Percentiles rank a stretch among this genome's conserved stretches.
Evolutionary conservation across 768 basidiomycete genomes (phyloP).

Genomic region (Termitomyces sp.): DNA sequence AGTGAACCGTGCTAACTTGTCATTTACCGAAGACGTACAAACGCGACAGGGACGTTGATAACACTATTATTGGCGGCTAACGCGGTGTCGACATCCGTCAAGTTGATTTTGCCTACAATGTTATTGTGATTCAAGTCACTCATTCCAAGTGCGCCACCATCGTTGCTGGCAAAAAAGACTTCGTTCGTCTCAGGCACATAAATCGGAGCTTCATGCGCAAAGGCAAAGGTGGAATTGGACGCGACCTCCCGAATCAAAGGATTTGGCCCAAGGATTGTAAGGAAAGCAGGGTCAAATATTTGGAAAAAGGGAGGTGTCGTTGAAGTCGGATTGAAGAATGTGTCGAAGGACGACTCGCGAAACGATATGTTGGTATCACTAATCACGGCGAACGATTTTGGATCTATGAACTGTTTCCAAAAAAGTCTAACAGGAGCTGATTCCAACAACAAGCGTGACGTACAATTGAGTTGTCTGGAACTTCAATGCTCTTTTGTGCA

Average conservation of each 20-base stretch:
- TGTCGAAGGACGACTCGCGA: slow-evolving; percentile 32
- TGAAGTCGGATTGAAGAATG: slow-evolving; percentile 61
- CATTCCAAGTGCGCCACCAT: slow-evolving; percentile 60
- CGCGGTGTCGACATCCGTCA: slow-evolving; percentile 51
- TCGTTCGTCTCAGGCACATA: slow-evolving; percentile 66
- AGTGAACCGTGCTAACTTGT: not conserved
- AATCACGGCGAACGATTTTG: slow-evolving; percentile 49
- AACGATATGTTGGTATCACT: slow-evolving; percentile 36
- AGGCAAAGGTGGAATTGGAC: slow-evolving; percentile 57
- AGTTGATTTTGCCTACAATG: slow-evolving; percentile 56
- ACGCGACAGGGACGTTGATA: slow-evolving; percentile 48
- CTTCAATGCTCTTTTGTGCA: not conserved
- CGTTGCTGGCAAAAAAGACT: slow-evolving; percentile 70
- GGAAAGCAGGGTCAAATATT: slow-evolving; percentile 47
- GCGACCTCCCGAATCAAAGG: slow-evolving; percentile 61
- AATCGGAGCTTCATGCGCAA: slow-evolving; percentile 79
- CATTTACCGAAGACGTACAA: slow-evolving; percentile 24
- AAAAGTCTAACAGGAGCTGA: not conserved
- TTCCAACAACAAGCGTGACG: slow-evolving; percentile 5
- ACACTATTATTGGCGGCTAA: slow-evolving; percentile 29
- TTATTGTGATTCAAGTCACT: slow-evolving; percentile 65
- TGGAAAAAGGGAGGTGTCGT: slow-evolving; percentile 56
- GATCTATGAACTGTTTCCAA: slow-evolving; percentile 44
- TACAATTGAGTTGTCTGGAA: slow-evolving; percentile 30
- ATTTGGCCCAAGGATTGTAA: slow-evolving; percentile 51